Conservation (phyloP, 2,329 filamentous ascomycete species). For the Diaporthe amygdali region DNA sequence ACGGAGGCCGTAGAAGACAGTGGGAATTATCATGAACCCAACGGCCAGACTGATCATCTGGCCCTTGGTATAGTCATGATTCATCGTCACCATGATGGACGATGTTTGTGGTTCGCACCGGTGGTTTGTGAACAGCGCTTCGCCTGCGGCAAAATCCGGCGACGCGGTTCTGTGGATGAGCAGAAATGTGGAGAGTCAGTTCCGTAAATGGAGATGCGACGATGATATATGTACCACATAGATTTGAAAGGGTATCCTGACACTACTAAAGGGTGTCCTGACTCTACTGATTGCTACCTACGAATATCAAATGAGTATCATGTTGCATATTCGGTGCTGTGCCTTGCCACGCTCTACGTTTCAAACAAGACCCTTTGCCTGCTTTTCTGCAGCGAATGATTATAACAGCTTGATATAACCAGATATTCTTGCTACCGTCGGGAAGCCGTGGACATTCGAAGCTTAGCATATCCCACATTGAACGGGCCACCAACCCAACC, state of each 20-base stretch:
- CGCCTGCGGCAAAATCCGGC: neutral
- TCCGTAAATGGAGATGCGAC: neutral
- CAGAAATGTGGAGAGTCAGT: neutral
- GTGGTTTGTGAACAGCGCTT: neutral
- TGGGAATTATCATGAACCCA: neutral
- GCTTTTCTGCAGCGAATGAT: neutral
- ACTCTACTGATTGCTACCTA: neutral
- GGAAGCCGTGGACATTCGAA: neutral
- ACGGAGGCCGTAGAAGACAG: neutral
- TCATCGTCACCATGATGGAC: neutral
- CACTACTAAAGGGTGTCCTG: neutral
- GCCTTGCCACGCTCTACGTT: neutral
- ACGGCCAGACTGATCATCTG: conserved; percentile 10
- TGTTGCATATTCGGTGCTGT: neutral
- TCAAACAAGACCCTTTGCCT: neutral
- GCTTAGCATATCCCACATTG: neutral
- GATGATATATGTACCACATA: neutral
- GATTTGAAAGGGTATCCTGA: neutral
- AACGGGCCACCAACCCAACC: neutral
- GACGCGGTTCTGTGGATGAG: neutral
- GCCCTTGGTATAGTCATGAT: neutral
- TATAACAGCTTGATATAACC: neutral
- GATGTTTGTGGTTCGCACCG: neutral
- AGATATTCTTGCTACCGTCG: neutral
- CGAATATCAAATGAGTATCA: neutral